Conservation (phyloP, 805 yeast species). For the Ogataea nitratoaversa region DNA sequence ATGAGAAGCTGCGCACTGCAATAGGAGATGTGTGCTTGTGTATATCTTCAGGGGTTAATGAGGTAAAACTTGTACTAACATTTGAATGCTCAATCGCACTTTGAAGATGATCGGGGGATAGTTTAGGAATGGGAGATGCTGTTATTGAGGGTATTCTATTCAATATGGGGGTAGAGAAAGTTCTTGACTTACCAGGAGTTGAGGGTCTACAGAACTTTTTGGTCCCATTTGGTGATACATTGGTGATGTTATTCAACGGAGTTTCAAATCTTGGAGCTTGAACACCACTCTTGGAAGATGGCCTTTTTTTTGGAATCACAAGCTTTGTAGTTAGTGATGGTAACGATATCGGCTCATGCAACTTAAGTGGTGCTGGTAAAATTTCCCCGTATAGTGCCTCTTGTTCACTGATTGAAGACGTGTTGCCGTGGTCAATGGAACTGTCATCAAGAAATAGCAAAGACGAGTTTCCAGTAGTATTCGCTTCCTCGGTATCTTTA, state of each 20-base stretch:
- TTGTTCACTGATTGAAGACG: conserved; percentile 14
- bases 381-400: conserved; percentile 23
- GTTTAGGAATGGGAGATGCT: conserved; percentile 22
- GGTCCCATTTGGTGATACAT: conserved; percentile 2
- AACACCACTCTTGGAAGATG: conserved; percentile 2
- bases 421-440: conserved; percentile 1
- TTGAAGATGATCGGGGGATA: conserved; percentile 14
- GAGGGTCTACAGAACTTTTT: conserved; percentile 1
- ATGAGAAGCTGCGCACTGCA: conserved; percentile 22
- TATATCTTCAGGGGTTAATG: conserved; percentile 6
- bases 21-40: conserved; percentile 17
- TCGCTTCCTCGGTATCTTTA: neutral
- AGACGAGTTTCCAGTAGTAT: conserved; percentile 1
- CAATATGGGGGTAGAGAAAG: conserved; percentile 19
- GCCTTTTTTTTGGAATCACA: conserved; percentile 21
- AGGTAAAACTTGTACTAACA: neutral
- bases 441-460: conserved; percentile 1
- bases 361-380: conserved; percentile 25
- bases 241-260: conserved; percentile 1
- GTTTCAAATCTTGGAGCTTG: neutral
- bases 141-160: conserved; percentile 16
- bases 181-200: conserved; percentile 17
- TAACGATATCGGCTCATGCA: conserved; percentile 11
- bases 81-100: neutral
- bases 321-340: conserved; percentile 18